Percentiles rank a stretch among this genome's conserved stretches.
Evolutionary conservation across 306 rosid genomes (phyloP).

Genomic region (Pyrus betulifolia): DNA sequence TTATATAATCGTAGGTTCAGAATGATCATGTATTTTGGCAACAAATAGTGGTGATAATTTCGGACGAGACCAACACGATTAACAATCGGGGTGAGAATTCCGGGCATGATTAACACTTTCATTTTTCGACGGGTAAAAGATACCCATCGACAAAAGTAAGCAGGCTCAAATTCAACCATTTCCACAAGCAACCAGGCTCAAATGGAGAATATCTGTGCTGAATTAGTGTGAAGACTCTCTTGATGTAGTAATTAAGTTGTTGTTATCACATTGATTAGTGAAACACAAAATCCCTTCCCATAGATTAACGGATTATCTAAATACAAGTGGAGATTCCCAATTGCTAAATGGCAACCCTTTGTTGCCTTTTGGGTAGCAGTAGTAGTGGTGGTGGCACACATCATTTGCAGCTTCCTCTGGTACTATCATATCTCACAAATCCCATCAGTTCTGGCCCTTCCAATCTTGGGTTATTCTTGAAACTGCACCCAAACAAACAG

Average conservation of each 20-base stretch:
- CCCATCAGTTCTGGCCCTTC: conserved; percentile 91
- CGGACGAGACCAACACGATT: too few species aligned
- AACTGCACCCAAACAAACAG: conserved; percentile 42
- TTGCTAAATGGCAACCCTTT: conserved; percentile 10
- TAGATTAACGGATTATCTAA: not conserved
- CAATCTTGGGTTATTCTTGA: conserved; percentile 70
- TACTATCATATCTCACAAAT: conserved; percentile 64
- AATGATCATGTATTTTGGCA: too few species aligned
- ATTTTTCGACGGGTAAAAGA: too few species aligned
- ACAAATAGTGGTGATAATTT: too few species aligned
- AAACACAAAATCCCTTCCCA: not conserved
- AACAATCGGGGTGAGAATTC: too few species aligned
- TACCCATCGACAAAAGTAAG: too few species aligned
- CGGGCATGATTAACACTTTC: too few species aligned
- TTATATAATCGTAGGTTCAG: too few species aligned
- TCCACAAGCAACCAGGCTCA: too few species aligned
- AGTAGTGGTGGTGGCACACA: not conserved
- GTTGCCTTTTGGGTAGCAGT: conserved; percentile 2
- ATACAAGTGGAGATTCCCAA: not conserved
- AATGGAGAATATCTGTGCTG: not conserved
- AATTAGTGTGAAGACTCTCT: not conserved
- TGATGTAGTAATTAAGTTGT: not conserved
- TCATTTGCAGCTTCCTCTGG: conserved; percentile 63
- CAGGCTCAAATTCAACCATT: too few species aligned
- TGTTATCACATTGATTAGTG: not conserved